Evolutionary conservation across 495 filamentous ascomycete species (phyloP), one percentile per base, ranked within the genome.

Genomic region (Xylaria bambusicola): DNA sequence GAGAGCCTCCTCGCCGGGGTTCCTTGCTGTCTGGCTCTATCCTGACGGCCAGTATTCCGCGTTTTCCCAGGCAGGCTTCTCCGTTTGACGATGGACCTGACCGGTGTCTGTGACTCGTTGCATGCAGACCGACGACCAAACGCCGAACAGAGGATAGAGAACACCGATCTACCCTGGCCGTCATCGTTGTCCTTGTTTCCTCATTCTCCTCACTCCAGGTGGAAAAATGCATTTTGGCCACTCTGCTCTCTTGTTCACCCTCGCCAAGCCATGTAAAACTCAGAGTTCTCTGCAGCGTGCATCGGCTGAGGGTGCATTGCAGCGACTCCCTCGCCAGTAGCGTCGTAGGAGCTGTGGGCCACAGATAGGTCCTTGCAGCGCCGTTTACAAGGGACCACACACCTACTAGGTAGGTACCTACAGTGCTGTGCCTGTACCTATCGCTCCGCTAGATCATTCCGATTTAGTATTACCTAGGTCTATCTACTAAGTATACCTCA

Each of bases 241-340:
- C 18, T 33, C 17, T 42, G 51, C n/a, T 40, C 18, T 36, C 50
- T 53, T 10, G 13, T 41, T 18, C 21, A 7, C 26, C 53, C 27
- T 36, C 27, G 17, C 41, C 41, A 56, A 56, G 53, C 53, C 44
- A 27, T 38, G 20, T 27, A 66, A 60, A 44, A 24, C 51, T 35
- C 33, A 54, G 17, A 53, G 52, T 54, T 21, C 52, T 44, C 31
- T 44, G 38, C 52, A 54, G 38, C 26, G 24, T 46, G 53, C 53
- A 56, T 47, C n/a, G 29, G 41, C 42, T 48, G 53, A 56, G 53
- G 53, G 20, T 56, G 42, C 53, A 56, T 56, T 56, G 53, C 42
- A 56, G 53, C 53, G 18, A 26, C 41, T 48, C 44, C 27, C 31
- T 40, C 29, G 27, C 53, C 44, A 46, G 53, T 56, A 46, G 31